phyloP scores from a whole-genome alignment of 176 grass and related monocot genomes.

The Aegilops tauschii region DNA sequence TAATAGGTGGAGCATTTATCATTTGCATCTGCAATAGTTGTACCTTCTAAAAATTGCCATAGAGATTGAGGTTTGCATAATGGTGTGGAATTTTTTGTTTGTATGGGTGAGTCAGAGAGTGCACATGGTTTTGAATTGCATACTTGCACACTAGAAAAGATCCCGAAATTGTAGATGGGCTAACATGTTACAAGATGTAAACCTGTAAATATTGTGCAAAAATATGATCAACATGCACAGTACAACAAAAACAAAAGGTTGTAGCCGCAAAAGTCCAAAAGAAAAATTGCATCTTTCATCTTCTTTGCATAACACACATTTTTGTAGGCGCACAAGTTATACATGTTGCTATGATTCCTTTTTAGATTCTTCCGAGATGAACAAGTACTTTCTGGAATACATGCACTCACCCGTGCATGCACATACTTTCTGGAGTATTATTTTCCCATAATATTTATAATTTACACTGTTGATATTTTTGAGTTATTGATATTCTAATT shows the following conservation, averaged over 20 bases:
- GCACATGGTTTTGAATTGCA: background rate
- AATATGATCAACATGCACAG: background rate
- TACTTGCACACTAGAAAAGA: background rate
- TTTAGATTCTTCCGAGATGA: background rate
- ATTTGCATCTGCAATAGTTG: conserved; percentile 4
- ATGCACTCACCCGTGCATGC: background rate
- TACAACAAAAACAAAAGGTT: background rate
- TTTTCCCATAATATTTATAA: conserved; percentile 10
- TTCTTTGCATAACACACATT: background rate
- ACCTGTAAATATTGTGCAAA: background rate
- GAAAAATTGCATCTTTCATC: background rate
- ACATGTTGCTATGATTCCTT: background rate
- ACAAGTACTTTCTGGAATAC: background rate
- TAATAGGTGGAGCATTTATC: conserved; percentile 14
- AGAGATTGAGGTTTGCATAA: conserved; percentile 9
- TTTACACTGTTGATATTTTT: conserved; percentile 2
- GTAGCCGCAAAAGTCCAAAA: background rate
- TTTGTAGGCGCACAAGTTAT: background rate
- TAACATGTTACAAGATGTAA: background rate
- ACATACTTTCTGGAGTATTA: background rate
- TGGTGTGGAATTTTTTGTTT: background rate
- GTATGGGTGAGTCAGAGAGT: background rate
- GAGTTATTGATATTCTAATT: conserved; percentile 26
- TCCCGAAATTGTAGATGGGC: background rate
- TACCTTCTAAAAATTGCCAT: conserved; percentile 4